Conservation (phyloP, 176 grass and related monocot species). For the Triticum aestivum region DNA sequence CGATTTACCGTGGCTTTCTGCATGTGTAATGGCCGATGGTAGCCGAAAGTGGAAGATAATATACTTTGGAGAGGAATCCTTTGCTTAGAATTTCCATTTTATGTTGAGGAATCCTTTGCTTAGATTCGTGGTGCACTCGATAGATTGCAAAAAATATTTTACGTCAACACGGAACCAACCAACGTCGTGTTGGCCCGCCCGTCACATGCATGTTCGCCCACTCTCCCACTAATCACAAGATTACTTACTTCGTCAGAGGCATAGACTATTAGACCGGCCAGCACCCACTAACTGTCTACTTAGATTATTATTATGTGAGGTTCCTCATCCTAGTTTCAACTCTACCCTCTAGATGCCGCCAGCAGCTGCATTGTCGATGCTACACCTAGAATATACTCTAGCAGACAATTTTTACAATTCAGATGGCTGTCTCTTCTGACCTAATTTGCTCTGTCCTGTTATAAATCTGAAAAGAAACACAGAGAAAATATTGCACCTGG, state of each 20-base stretch:
- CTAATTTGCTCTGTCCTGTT: neutral
- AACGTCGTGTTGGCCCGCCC: neutral
- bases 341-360: neutral
- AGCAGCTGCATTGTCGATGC: neutral
- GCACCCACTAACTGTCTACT: conserved; percentile 5
- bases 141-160: neutral
- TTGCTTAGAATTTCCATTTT: neutral
- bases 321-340: neutral
- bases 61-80: neutral
- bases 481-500: neutral
- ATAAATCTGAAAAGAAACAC: neutral
- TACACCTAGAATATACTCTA: neutral
- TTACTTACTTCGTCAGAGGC: neutral
- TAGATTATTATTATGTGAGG: neutral
- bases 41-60: neutral
- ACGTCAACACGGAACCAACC: conserved; percentile 34
- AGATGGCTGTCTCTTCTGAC: neutral
- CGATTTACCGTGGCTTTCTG: neutral
- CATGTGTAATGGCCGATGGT: neutral
- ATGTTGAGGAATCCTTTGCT: neutral
- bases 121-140: neutral
- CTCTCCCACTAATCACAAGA: neutral
- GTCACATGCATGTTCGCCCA: conserved; percentile 26
- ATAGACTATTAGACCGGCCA: conserved; percentile 11
- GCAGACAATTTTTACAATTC: neutral